A percentile compares a stretch with the other conserved stretches of the same genome.
These are phyloP conservation scores for Yarrowia sp. DNA, from an alignment of 805 yeast genomes.

Conservation along the genomic window DNA sequence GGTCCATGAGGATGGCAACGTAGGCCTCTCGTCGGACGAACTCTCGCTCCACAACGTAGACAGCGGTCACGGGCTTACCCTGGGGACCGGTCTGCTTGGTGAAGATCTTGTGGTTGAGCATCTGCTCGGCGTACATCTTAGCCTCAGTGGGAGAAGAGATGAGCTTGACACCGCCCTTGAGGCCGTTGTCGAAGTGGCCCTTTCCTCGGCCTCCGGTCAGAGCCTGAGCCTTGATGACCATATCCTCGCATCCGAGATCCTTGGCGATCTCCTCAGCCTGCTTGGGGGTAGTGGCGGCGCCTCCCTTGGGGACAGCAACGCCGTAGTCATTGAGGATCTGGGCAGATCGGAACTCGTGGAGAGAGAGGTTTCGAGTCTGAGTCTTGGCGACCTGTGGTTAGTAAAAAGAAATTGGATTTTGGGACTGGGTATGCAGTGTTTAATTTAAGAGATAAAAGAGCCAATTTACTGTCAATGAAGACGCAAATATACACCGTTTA, in stretches of 20 bases:
- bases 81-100: slow-evolving; percentile 98
- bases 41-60: slow-evolving; percentile 91
- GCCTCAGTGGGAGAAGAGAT: slow-evolving; percentile 84
- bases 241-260: slow-evolving; percentile 63
- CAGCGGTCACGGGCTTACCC: slow-evolving; percentile 96
- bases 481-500: no score
- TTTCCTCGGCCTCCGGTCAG: slow-evolving; percentile 99
- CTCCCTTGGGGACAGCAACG: slow-evolving; percentile 87
- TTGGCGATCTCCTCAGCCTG: slow-evolving; percentile 84
- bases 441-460: no score
- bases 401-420: not conserved
- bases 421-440: no score
- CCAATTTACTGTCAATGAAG: no score
- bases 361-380: slow-evolving; percentile 68
- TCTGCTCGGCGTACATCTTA: slow-evolving; percentile 74
- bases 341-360: slow-evolving; percentile 96
- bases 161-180: slow-evolving; percentile 94
- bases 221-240: slow-evolving; percentile 97
- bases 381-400: slow-evolving; percentile 22
- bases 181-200: slow-evolving; percentile 94
- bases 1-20: slow-evolving; percentile 90
- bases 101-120: slow-evolving; percentile 88
- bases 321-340: slow-evolving; percentile 77
- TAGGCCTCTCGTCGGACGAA: slow-evolving; percentile 93
- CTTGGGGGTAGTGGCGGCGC: slow-evolving; percentile 83